These are phyloP conservation scores for Septoria petroselini DNA, from an alignment of 2,329 filamentous ascomycete species.

Conservation along the genomic window DNA sequence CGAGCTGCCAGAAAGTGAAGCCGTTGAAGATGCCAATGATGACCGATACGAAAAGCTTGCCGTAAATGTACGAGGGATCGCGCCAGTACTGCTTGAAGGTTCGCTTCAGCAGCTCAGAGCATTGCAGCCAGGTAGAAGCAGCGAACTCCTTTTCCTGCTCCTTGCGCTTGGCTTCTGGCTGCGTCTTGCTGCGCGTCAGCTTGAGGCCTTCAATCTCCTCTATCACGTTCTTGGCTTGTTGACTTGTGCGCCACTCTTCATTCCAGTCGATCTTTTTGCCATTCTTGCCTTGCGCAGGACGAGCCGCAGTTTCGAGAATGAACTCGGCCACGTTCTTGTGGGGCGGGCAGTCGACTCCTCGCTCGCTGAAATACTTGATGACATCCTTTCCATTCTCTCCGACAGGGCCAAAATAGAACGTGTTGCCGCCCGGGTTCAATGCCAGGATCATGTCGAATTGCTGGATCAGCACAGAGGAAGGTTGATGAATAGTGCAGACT, in stretches of 20 bases:
- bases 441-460: conserved; percentile 72
- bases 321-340: conserved; percentile 66
- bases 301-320: conserved; percentile 63
- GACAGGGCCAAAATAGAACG: conserved; percentile 70
- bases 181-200: conserved; percentile 52
- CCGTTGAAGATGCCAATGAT: conserved; percentile 74
- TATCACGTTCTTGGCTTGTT: conserved; percentile 57
- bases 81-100: conserved; percentile 66
- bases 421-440: conserved; percentile 65
- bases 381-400: conserved; percentile 64
- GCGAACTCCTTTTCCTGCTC: conserved; percentile 54
- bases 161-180: conserved; percentile 37
- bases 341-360: conserved; percentile 64
- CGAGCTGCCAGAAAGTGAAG: conserved; percentile 72
- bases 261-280: conserved; percentile 67
- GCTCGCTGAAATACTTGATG: conserved; percentile 64
- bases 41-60: conserved; percentile 69
- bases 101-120: conserved; percentile 63
- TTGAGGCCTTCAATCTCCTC: conserved; percentile 66
- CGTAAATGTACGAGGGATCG: conserved; percentile 71
- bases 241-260: conserved; percentile 67
- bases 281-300: conserved; percentile 51
- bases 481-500: conserved; percentile 72
- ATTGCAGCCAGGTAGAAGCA: conserved; percentile 62
- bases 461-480: conserved; percentile 65